Evolutionary conservation across 2,329 filamentous ascomycete genomes (phyloP).

Genomic region (Triangularia setosa): DNA sequence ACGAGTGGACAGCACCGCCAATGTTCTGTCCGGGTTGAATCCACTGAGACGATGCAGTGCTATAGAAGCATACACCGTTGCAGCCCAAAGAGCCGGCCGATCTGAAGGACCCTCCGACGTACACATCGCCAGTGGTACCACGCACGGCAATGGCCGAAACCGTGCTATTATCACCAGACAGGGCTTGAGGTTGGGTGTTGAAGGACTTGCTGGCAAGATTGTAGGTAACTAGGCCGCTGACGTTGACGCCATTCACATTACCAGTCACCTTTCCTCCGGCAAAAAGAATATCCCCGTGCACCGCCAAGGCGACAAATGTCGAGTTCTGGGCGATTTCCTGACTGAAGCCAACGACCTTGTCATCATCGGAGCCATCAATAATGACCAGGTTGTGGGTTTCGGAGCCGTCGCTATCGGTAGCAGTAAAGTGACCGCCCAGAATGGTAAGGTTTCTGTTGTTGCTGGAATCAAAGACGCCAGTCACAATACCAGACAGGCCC

Average conservation of each 20-base stretch:
- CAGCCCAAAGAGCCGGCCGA: constrained; percentile 80
- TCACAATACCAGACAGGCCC: constrained; percentile 64
- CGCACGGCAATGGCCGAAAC: constrained; percentile 75
- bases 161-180: constrained; percentile 64
- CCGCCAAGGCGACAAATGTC: constrained; percentile 67
- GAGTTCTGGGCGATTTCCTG: constrained; percentile 66
- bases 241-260: constrained; percentile 53
- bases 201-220: constrained; percentile 65
- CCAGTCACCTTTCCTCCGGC: constrained; percentile 80
- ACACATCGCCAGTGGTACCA: constrained; percentile 69
- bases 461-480: constrained; percentile 72
- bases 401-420: constrained; percentile 63
- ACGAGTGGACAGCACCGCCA: constrained; percentile 62
- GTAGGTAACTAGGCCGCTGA: constrained; percentile 77
- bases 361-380: constrained; percentile 68
- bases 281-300: constrained; percentile 66
- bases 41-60: constrained; percentile 70
- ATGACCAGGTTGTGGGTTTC: constrained; percentile 76
- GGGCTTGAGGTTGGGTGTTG: constrained; percentile 67
- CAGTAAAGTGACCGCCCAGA: constrained; percentile 80
- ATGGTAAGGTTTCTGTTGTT: constrained; percentile 76
- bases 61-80: constrained; percentile 76
- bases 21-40: constrained; percentile 70
- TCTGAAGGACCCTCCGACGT: constrained; percentile 81
- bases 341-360: constrained; percentile 66